Evolutionary conservation across 768 basidiomycete genomes (phyloP), one percentile per base, ranked within the genome.

Genomic region (Suillus alpinus): DNA sequence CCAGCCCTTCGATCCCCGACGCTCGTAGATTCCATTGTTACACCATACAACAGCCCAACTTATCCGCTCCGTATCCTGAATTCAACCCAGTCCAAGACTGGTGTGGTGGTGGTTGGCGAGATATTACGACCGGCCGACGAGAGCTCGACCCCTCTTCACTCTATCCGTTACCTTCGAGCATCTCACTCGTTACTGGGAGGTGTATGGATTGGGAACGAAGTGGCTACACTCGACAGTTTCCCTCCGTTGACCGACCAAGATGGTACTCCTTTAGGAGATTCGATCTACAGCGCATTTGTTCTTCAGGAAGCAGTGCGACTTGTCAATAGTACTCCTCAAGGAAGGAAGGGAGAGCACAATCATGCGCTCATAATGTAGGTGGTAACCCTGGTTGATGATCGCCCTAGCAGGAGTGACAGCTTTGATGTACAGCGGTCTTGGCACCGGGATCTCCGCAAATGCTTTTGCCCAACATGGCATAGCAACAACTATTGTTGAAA

Each of bases 301-400:
- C 71, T 97, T 18, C 95, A 98, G 71, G 96, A 98, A 69, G 91
- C 89, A 2, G 88, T 80, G 14, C 83, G 92, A 10, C 73, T 98
- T 34, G 83, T 89, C 13, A 79, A 86, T 61, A 83, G 80, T 51
- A 80, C 83, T 9, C 67, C 71, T 12, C 76, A 71, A 61, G 78
- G 70, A 6, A 73, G 75, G 63, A 66, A 66, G 43, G 68, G 75
- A 49, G 62, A 67, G 47, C 74, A 71, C 66, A 77, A 85, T 61
- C 86, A 82, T 67, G 91, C 83, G 3, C 76, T 91, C 63, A 76
- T 91, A 58, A 93, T 93, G 94, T 92, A 71, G 64, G 86, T 70
- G 39, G 14, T 23, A 39, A 40, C 20, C 43, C 14, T 32, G 32
- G 8, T 36, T 39, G 16, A 53, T 53, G 36, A 16, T 34, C 6